Evolutionary conservation across 306 rosid species (phyloP), one percentile per base, ranked within the genome.

Genomic region (Ceratonia siliqua): DNA sequence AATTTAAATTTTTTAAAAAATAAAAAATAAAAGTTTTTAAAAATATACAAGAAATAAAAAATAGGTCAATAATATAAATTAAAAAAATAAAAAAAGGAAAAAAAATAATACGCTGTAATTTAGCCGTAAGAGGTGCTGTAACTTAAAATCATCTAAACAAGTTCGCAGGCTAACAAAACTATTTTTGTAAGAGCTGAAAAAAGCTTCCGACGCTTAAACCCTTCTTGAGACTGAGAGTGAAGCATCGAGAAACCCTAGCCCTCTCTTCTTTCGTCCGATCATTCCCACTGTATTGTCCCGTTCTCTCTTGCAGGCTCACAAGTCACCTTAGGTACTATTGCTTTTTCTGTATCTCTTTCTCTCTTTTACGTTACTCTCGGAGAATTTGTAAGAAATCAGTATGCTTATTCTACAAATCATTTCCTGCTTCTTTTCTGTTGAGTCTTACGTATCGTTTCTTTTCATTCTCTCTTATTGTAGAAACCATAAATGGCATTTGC

Each of bases 401-500:
- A 12, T 11, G 28, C 50, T 63, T 38, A 25, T 65, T 20, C 35
- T 67, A 41, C 15, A 12, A 52, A 30, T 25, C 36, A 1, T 39
- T 27, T 17, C 18, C 75, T 68, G 0, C 68, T 68, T 22, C 45
- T 46, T 42, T 49, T 53, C 36, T 53, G 9, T 27, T 30, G 78
- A 63, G 42, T 59, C 83, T 67, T 75, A 74, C 56, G 70, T 78
- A 59, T 81, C 71, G 79, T 68, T 49, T 75, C 18, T 36, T 59
- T 33, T 25, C 62, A 8, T 41, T 48, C 21, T 14, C 45, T 61
- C 49, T 50, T 42, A 56, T 0, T 21, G 24, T 32, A n/a, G 38
- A 36, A 14, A 5, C 70, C 70, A 38, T 13, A 28, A 55, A 93
- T 93, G 97, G 81, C 96, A 49, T 6, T 90, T 6, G 68, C 68